Evolutionary conservation across 2,329 filamentous ascomycete genomes (phyloP), one percentile per base, ranked within the genome.

Genomic region (Monascus ruber): DNA sequence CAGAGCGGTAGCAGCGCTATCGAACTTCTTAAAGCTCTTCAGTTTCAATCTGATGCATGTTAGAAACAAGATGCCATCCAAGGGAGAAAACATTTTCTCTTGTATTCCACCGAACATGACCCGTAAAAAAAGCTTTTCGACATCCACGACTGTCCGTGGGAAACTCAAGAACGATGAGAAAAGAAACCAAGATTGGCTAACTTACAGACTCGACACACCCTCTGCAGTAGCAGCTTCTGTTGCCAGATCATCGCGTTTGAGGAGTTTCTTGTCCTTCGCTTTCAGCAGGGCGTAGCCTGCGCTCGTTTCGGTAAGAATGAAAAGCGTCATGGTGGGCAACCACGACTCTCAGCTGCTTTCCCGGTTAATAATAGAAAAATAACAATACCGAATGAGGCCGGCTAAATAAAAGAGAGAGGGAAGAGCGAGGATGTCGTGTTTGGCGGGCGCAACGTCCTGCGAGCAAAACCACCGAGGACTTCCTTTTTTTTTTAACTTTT

Each of bases 201-300:
- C 83, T 73, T 72, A 89, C 83, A 94, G 77, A 55, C 84, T 83
- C 54, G 86, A 85, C 48, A 94, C 77, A 55, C 84, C 84, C 65
- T 95, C 87, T 29, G 86, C 80, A 43, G 82, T 83, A 49, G 79
- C 76, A 45, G 87, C 74, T 62, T 91, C 80, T 47, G 78, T 73
- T 39, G 77, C 74, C 47, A 94, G 68, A 58, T 88, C 80, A 67
- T 89, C 83, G 58, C 83, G 81, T 67, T 94, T 91, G 50, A 98
- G 74, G 43, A 96, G 77, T 74, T 96, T 96, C 79, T 95, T 96
- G 76, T 96, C 89, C 65, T 88, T 86, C 55, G 89, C 84, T 76
- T 98, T 96, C 73, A 98, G 87, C 64, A 98, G 79, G 66, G 88
- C 91, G 72, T 96, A 96, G 64, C 91, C 94, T 54, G 88, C 88